Evolutionary conservation across 176 grass and related monocot species (phyloP), one percentile per base, ranked within the genome.

Genomic region (Alloteropsis semialata): DNA sequence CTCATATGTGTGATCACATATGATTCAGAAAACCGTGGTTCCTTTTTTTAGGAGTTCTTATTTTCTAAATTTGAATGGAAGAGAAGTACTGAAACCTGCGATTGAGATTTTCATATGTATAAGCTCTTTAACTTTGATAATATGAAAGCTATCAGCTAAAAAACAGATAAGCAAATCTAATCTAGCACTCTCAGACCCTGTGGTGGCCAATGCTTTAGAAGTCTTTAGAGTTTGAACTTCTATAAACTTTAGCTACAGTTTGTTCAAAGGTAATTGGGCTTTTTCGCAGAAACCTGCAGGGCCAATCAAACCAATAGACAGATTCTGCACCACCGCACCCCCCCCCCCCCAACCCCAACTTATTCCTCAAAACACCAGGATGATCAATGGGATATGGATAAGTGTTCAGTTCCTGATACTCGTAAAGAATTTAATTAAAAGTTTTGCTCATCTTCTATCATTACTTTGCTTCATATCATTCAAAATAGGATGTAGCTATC

Each of bases 391-490:
- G n/a, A n/a, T n/a, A 29, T 46, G n/a, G n/a, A n/a, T 13, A 59
- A 75, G 30, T 51, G 18, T 65, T 30, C n/a, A 8, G 13, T 58
- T 11, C 60, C 57, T 37, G 49, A 28, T 67, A 74, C 37, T 65
- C 11, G 27, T 82, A 34, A 74, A 76, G 29, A 5, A 57, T 58
- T 21, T 37, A 36, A 46, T 54, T 1, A 27, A 10, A 9, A 42
- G 19, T 86, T 75, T 41, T 87, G 22, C 49, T 75, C 28, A 68
- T 60, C n/a, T 49, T 54, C 48, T 57, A 75, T 46, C 17, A 39
- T 45, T 58, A 32, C 41, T 77, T 76, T 58, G 41, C 41, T 77
- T 76, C 29, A 70, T 18, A 77, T 61, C 41, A 41, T 76, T 57
- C 27, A 70, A 59, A 82, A 13, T 15, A 77, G 53, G 51, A 51